Base-by-base conservation (phyloP, 2,329 filamentous ascomycete species). In the Plenodomus biglobosus region DNA sequence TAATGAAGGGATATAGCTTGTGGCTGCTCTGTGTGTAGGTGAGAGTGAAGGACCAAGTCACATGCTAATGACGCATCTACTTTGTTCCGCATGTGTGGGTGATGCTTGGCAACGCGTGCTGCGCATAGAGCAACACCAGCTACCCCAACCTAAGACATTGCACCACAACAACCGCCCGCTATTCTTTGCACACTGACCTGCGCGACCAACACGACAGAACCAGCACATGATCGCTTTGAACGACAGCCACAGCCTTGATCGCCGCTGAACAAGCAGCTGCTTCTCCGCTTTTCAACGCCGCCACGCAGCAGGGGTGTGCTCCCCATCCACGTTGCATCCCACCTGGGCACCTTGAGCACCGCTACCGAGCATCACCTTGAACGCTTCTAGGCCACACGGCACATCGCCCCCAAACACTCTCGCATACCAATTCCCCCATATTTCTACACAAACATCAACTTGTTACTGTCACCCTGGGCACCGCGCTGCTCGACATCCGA, bases 251-350 rank as follows among this genome's bases (percentile, higher is more conserved):
- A 10, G 6, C 20, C 38, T 42, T 46, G 40, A 35, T 39, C 40
- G 36, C 27, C 37, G 42, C 30, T 39, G 41, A 41, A 32, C 8
- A 15, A 32, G 27, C 27, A 32, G 41, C 51, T 46, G 48, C 51
- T 58, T 57, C 61, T 61, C 61, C 58, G 58, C 59, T 64, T 62
- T 61, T 55, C 55, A 48, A 58, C 54, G 58, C 57, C 59, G 59
- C 59, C 54, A 54, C 53, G 46, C 49, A 50, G 57, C 55, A 59
- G 55, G 55, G 57, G 61, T 62, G 57, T 46, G 50, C 54, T 58
- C 47, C 49, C 52, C 46, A 44, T 47, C 54, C 56, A 64, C 59
- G 56, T 58, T 64, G 54, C 55, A 55, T 60, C 56, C 58, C 59
- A 62, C 54, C 45, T 50, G 44, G 53, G 55, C 59, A 62, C 54